Evolutionary conservation across 331 rosid species (phyloP).

Genomic region (Dryas integrifolia): DNA sequence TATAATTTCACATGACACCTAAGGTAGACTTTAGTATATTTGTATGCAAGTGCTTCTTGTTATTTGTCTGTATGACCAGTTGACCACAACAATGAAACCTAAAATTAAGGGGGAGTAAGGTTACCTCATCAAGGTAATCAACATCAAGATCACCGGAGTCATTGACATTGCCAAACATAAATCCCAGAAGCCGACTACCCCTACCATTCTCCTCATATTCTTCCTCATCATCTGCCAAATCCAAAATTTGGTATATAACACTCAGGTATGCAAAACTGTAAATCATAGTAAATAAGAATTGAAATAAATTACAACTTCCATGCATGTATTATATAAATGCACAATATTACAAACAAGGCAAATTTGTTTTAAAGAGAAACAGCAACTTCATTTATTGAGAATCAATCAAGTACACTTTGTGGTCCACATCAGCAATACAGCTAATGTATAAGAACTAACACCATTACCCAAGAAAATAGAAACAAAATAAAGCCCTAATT

Average conservation of each 20-base stretch:
- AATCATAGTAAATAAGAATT: background rate
- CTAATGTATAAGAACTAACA: too few species aligned
- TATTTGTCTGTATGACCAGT: background rate
- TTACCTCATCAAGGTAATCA: slow-evolving; percentile 95
- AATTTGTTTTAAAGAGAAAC: background rate
- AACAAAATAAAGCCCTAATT: too few species aligned
- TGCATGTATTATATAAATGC: background rate
- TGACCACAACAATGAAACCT: background rate
- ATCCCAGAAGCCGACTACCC: slow-evolving; percentile 74
- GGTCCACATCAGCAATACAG: background rate
- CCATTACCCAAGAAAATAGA: too few species aligned
- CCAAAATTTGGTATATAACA: slow-evolving; percentile 5
- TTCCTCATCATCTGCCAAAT: slow-evolving; percentile 69
- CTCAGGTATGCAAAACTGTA: background rate
- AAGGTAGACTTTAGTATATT: background rate
- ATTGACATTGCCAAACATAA: slow-evolving; percentile 96
- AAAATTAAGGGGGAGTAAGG: slow-evolving; percentile 7
- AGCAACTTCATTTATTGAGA: too few species aligned
- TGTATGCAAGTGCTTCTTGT: background rate
- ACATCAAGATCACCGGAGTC: slow-evolving; percentile 94
- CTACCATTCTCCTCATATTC: slow-evolving; percentile 73
- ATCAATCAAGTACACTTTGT: too few species aligned
- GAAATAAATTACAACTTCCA: background rate
- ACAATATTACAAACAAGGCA: background rate
- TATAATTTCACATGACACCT: too few species aligned